These are phyloP conservation scores for Xylaria scruposa DNA, from an alignment of 495 filamentous ascomycete species.

Conservation along the genomic window DNA sequence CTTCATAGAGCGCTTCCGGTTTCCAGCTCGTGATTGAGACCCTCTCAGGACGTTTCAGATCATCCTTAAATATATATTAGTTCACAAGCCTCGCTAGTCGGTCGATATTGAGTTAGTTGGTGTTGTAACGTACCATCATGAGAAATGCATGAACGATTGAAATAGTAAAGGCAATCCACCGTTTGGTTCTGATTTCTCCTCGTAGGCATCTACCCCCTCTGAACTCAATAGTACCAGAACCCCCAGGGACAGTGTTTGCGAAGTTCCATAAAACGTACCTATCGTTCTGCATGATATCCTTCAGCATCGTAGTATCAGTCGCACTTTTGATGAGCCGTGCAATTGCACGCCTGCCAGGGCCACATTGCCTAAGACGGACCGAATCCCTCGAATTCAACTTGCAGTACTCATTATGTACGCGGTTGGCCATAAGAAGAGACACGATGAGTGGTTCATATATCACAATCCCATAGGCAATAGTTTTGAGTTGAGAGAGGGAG, in stretches of 20 bases:
- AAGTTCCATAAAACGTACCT: constrained; percentile 37
- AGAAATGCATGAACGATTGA: constrained; percentile 17
- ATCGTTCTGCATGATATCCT: constrained; percentile 30
- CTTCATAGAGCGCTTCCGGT: constrained; percentile 5
- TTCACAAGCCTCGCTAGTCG: neutral
- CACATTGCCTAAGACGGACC: constrained; percentile 11
- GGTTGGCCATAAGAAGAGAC: constrained; percentile 25
- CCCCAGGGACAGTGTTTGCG: constrained; percentile 31
- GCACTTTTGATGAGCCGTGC: constrained; percentile 29
- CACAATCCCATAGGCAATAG: constrained; percentile 31
- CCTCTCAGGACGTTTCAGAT: constrained; percentile 1
- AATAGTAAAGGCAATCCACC: constrained; percentile 15
- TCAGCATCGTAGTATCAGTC: constrained; percentile 20
- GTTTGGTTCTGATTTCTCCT: constrained; percentile 22
- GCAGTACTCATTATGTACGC: constrained; percentile 32
- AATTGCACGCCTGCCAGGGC: neutral
- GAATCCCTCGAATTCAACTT: constrained; percentile 23
- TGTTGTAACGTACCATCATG: neutral
- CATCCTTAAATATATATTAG: constrained; percentile 7
- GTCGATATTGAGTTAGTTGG: neutral
- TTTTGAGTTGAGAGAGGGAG: constrained; percentile 29
- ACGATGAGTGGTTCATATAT: constrained; percentile 30
- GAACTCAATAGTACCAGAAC: constrained; percentile 30
- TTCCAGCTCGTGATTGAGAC: constrained; percentile 5
- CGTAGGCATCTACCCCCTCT: constrained; percentile 30